Conservation (phyloP, 345 rosid genomes). For the Barbarea vulgaris region DNA sequence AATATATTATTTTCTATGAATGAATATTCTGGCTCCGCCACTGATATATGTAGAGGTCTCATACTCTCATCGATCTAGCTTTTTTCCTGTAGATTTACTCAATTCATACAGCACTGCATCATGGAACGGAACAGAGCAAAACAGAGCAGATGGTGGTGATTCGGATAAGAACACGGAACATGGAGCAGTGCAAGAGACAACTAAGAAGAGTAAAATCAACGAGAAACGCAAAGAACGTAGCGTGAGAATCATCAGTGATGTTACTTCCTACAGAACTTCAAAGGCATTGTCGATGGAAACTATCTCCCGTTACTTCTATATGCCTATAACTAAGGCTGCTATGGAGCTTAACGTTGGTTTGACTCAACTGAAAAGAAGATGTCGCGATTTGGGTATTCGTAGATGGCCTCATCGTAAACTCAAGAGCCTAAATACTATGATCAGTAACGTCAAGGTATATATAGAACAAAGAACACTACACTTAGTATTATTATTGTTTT, state of each 20-base stretch:
- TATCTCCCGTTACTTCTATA: constrained; percentile 59
- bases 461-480: not conserved
- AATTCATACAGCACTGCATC: constrained; percentile 32
- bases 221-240: constrained; percentile 9
- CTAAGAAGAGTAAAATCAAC: constrained; percentile 20
- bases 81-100: constrained; percentile 35
- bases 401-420: constrained; percentile 82
- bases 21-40: no score
- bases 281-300: constrained; percentile 43
- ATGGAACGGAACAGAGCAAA: constrained; percentile 40
- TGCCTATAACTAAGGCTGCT: constrained; percentile 72
- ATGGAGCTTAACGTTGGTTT: constrained; percentile 66
- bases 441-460: constrained; percentile 57
- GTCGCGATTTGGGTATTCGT: constrained; percentile 62
- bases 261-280: constrained; percentile 12
- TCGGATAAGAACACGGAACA: not conserved
- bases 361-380: constrained; percentile 68
- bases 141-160: constrained; percentile 39
- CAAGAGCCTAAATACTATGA: constrained; percentile 61
- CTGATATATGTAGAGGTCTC: constrained; percentile 18
- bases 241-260: constrained; percentile 19
- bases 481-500: not conserved
- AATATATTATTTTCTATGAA: no score
- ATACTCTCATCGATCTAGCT: not conserved
- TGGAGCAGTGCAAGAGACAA: constrained; percentile 11